phyloP scores from a whole-genome alignment of 768 basidiomycete genomes.

The Termitomyces heimii region DNA sequence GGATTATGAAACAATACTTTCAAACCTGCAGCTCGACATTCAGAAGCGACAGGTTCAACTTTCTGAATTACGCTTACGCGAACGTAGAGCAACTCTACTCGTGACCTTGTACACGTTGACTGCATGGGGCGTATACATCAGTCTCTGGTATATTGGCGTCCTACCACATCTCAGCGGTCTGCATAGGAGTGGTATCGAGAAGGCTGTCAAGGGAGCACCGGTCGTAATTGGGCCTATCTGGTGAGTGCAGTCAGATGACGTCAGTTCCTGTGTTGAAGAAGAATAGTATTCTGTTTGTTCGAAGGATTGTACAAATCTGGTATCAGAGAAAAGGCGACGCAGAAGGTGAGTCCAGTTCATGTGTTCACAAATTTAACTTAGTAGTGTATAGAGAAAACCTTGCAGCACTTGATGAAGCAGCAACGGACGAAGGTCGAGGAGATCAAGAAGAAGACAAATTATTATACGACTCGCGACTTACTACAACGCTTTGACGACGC shows the following conservation, averaged over 20 bases:
- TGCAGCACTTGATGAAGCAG: slow-evolving; percentile 66
- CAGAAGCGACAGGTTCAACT: slow-evolving; percentile 68
- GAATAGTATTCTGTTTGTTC: slow-evolving; percentile 63
- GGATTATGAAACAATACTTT: slow-evolving; percentile 74
- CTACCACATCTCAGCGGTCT: slow-evolving; percentile 37
- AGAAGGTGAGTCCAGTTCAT: slow-evolving; percentile 50
- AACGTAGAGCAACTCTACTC: slow-evolving; percentile 70
- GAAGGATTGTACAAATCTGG: slow-evolving; percentile 81
- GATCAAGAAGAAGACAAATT: slow-evolving; percentile 97
- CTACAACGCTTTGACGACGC: slow-evolving; percentile 84
- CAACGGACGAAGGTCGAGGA: slow-evolving; percentile 88
- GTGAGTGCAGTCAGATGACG: slow-evolving; percentile 39
- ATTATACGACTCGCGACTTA: slow-evolving; percentile 85
- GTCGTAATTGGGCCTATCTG: slow-evolving; percentile 72
- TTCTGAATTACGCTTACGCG: slow-evolving; percentile 79
- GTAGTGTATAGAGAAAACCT: slow-evolving; percentile 59
- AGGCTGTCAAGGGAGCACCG: slow-evolving; percentile 43
- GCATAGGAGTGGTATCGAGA: slow-evolving; percentile 29
- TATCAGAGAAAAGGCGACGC: slow-evolving; percentile 73
- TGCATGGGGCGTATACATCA: slow-evolving; percentile 66
- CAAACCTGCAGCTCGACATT: slow-evolving; percentile 60
- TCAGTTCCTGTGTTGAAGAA: slow-evolving; percentile 2
- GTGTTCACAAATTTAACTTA: not conserved
- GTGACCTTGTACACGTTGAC: slow-evolving; percentile 76
- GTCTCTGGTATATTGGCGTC: slow-evolving; percentile 63